phyloP scores from a whole-genome alignment of 78 protist species.

The Cyanophora paradoxa region DNA sequence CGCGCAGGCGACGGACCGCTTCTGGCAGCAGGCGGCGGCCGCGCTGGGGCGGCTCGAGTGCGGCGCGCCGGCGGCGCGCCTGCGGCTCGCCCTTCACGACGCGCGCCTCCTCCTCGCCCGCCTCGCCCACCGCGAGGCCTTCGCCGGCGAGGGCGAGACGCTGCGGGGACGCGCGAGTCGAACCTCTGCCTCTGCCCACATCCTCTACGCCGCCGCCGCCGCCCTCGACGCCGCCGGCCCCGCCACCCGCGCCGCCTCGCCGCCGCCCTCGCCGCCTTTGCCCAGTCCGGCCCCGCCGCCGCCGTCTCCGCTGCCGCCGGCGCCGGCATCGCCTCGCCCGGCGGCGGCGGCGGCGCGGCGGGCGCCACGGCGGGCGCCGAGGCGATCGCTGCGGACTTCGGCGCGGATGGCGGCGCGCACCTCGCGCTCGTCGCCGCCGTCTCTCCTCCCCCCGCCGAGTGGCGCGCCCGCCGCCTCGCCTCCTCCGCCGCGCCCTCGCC shows the following conservation, averaged over 20 bases:
- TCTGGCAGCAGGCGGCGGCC: background rate
- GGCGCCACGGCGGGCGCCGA: too few relatives aligned
- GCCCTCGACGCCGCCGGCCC: background rate
- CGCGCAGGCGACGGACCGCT: background rate
- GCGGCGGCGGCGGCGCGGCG: background rate
- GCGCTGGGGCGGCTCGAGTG: too few relatives aligned
- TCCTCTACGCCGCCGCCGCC: background rate
- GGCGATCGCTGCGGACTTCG: too few relatives aligned
- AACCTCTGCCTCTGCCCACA: background rate
- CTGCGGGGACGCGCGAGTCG: conserved; percentile 15
- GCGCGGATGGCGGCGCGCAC: background rate
- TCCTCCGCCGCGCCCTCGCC: background rate
- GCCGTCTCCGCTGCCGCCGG: background rate
- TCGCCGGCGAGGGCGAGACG: background rate
- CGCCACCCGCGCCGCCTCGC: background rate
- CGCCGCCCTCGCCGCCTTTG: background rate
- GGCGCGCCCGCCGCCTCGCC: background rate
- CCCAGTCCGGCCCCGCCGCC: background rate
- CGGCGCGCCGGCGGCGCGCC: background rate
- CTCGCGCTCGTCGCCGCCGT: too few relatives aligned
- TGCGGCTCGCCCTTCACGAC: conserved; percentile 9
- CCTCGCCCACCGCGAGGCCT: conserved; percentile 2
- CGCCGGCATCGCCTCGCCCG: background rate
- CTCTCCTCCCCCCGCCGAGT: too few relatives aligned
- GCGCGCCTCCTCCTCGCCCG: conserved; percentile 19